A percentile compares a stretch with the other conserved stretches of the same genome.
These are phyloP conservation scores for Chalciporus piperatus DNA, from an alignment of 768 basidiomycete genomes.

Conservation along the genomic window DNA sequence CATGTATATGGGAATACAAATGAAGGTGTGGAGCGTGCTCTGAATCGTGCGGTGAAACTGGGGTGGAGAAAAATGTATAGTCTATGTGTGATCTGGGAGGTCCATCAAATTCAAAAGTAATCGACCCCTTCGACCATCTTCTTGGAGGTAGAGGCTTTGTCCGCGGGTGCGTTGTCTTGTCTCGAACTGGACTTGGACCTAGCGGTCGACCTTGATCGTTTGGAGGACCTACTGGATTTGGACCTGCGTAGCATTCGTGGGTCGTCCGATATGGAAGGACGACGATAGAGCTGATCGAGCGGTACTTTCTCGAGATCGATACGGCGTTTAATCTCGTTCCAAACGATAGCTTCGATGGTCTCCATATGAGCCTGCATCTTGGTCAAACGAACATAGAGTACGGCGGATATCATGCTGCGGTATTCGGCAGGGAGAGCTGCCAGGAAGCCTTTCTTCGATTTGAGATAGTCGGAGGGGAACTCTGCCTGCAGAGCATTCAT, in stretches of 20 bases:
- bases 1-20: not conserved
- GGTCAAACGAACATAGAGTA: slow-evolving; percentile 34
- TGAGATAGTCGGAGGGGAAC: slow-evolving; percentile 37
- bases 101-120: slow-evolving; percentile 31
- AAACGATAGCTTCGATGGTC: slow-evolving; percentile 34
- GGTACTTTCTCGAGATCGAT: slow-evolving; percentile 25
- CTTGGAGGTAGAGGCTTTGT: not conserved
- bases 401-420: slow-evolving; percentile 31
- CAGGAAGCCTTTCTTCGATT: slow-evolving; percentile 32
- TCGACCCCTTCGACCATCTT: slow-evolving; percentile 31
- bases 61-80: not conserved
- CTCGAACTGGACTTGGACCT: slow-evolving; percentile 3
- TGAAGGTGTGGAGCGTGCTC: not conserved
- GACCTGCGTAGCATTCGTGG: slow-evolving; percentile 4
- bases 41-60: not conserved
- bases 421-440: slow-evolving; percentile 35
- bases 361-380: slow-evolving; percentile 39
- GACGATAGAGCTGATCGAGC: slow-evolving; percentile 18
- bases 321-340: slow-evolving; percentile 34
- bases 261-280: slow-evolving; percentile 1
- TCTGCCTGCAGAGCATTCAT: slow-evolving; percentile 38
- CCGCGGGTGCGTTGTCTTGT: not conserved
- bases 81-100: slow-evolving; percentile 1
- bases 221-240: not conserved
- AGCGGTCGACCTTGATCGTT: slow-evolving; percentile 1